Conservation (phyloP, 2,329 filamentous ascomycete genomes). For the Sporothrix brasiliensis region DNA sequence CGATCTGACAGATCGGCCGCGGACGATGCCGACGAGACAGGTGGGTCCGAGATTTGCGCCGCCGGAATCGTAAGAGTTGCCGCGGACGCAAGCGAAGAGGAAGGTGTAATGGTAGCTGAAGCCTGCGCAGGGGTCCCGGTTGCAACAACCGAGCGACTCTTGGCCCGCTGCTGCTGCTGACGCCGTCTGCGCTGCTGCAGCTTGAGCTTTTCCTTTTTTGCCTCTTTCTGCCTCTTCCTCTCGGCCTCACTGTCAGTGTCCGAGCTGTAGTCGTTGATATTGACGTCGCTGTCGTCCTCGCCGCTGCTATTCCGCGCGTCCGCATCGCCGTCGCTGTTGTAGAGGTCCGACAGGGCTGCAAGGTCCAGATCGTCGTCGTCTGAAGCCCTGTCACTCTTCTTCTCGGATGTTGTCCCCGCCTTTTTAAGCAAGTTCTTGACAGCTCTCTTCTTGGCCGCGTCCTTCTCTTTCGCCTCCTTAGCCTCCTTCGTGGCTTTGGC, state of each 20-base stretch:
- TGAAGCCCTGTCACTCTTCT: background rate
- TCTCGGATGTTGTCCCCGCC: slow-evolving; percentile 31
- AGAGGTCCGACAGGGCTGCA: background rate
- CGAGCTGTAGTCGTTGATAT: background rate
- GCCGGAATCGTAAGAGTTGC: background rate
- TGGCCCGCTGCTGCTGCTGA: slow-evolving; percentile 7
- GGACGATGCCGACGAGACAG: slow-evolving; percentile 17
- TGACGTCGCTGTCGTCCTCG: background rate
- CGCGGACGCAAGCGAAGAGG: background rate
- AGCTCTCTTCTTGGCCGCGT: slow-evolving; percentile 37
- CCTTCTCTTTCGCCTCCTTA: slow-evolving; percentile 34
- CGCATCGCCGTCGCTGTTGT: background rate
- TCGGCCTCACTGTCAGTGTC: slow-evolving; percentile 30
- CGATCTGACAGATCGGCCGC: slow-evolving; percentile 28
- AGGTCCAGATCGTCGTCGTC: background rate
- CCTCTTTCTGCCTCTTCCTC: background rate
- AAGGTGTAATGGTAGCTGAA: background rate
- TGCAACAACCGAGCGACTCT: background rate
- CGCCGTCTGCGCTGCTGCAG: slow-evolving; percentile 16
- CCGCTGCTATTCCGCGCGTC: background rate
- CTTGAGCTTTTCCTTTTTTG: slow-evolving; percentile 16
- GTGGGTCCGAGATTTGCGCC: background rate
- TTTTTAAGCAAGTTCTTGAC: slow-evolving; percentile 34
- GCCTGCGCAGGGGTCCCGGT: background rate
- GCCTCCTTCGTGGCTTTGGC: slow-evolving; percentile 32